A percentile compares a stretch with the other conserved stretches of the same genome.
Conservation (phyloP, 306 rosid genomes). For the Lathyrus sativus region DNA sequence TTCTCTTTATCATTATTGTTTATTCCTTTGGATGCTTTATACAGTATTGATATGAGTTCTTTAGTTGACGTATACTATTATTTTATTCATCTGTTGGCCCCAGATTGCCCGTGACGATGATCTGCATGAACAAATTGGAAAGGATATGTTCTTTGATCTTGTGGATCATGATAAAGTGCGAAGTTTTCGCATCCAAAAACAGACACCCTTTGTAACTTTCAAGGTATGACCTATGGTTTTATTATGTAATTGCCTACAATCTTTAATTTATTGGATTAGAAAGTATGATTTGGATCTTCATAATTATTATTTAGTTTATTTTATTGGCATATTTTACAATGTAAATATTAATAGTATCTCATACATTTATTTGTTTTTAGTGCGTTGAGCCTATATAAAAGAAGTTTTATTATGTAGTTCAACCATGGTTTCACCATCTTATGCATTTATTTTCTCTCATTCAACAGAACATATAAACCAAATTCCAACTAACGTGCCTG, state of each 20-base stretch:
- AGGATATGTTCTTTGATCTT: slow-evolving; percentile 79
- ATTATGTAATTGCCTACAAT: slow-evolving; percentile 6
- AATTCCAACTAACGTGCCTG: not conserved
- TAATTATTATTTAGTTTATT: not conserved
- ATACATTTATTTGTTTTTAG: too few relatives aligned
- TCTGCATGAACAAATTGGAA: slow-evolving; percentile 79
- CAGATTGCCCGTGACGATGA: slow-evolving; percentile 91
- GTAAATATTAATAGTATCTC: not conserved
- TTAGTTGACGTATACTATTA: not conserved
- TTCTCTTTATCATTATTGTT: not conserved
- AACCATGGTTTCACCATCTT: not conserved
- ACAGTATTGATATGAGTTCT: slow-evolving; percentile 10
- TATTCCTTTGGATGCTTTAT: slow-evolving; percentile 18
- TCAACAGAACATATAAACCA: not conserved
- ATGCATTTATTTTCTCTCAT: not conserved
- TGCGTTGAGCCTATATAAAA: not conserved
- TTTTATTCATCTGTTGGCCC: slow-evolving; percentile 22
- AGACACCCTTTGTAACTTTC: slow-evolving; percentile 61
- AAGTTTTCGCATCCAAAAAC: slow-evolving; percentile 77
- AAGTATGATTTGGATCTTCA: not conserved
- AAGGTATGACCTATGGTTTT: slow-evolving; percentile 57
- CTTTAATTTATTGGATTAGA: slow-evolving; percentile 14
- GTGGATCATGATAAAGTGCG: slow-evolving; percentile 95
- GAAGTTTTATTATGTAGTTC: not conserved
- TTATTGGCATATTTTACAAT: not conserved